A percentile compares a stretch with the other conserved stretches of the same genome.
These are phyloP conservation scores for Lanzia echinophila DNA, from an alignment of 2,329 filamentous ascomycete species.

Conservation along the genomic window DNA sequence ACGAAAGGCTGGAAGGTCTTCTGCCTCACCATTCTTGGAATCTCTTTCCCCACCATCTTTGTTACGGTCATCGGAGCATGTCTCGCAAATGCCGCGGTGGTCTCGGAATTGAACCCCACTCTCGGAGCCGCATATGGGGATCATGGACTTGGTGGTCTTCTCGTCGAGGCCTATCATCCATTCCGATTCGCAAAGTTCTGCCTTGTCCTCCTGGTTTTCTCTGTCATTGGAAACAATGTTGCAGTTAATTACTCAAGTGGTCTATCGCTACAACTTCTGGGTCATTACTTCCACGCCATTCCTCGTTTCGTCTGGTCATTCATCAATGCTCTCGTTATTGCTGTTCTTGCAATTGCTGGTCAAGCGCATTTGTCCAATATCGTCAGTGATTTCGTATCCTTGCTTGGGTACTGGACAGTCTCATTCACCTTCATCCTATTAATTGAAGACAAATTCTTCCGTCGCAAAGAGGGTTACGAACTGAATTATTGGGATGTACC, in stretches of 20 bases:
- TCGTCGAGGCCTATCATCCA: constrained; percentile 40
- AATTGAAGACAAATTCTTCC: constrained; percentile 26
- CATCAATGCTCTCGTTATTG: constrained; percentile 24
- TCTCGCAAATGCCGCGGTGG: constrained; percentile 34
- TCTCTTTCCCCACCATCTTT: constrained; percentile 31
- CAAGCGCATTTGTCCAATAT: constrained; percentile 24
- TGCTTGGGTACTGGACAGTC: constrained; percentile 29
- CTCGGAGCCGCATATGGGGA: constrained; percentile 35
- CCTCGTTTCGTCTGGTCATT: constrained; percentile 30
- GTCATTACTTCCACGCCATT: constrained; percentile 30
- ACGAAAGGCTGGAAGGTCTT: constrained; percentile 30
- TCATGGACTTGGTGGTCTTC: constrained; percentile 41
- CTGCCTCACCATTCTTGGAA: constrained; percentile 23
- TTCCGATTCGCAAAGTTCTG: constrained; percentile 42
- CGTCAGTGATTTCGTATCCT: constrained; percentile 26
- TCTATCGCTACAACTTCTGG: constrained; percentile 26
- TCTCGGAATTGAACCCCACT: constrained; percentile 32
- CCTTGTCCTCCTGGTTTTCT: constrained; percentile 29
- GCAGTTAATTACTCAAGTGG: constrained; percentile 29
- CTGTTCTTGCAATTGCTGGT: constrained; percentile 26
- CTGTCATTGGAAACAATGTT: constrained; percentile 28
- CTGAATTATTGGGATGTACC: constrained; percentile 26
- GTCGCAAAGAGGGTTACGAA: constrained; percentile 24
- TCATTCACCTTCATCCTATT: constrained; percentile 27
- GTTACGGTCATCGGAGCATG: constrained; percentile 39